Conservation (phyloP, 371 early-diverging fungal genomes). For the Saksenaea oblongispora region DNA sequence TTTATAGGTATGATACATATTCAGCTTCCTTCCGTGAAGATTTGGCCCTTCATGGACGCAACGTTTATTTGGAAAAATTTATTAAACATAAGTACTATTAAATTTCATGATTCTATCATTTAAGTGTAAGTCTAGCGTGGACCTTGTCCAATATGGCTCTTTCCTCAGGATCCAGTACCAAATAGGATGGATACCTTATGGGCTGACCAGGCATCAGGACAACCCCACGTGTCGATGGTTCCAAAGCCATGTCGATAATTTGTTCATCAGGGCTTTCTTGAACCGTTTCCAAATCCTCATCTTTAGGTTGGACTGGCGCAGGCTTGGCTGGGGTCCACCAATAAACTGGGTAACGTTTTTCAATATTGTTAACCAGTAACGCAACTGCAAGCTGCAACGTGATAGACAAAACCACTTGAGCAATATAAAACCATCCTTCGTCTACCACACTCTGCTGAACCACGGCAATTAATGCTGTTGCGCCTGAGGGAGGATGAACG, state of each 20-base stretch:
- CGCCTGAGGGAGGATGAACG: conserved; percentile 76
- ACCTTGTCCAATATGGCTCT: not conserved
- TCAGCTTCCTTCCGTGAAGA: no score
- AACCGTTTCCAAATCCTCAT: not conserved
- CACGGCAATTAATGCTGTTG: conserved; percentile 70
- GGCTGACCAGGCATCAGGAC: not conserved
- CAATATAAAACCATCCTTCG: conserved; percentile 65
- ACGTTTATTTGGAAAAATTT: no score
- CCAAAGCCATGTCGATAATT: not conserved
- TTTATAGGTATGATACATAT: no score
- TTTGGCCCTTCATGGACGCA: no score
- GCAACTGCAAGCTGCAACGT: conserved; percentile 61
- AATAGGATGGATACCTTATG: not conserved
- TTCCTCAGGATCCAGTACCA: not conserved
- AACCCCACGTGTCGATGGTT: no score
- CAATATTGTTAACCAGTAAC: conserved; percentile 68
- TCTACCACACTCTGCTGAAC: conserved; percentile 38
- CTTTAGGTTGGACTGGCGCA: not conserved
- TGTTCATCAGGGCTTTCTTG: not conserved
- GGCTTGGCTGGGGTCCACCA: conserved; percentile 55
- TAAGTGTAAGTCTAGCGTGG: not conserved
- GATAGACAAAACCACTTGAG: conserved; percentile 54
- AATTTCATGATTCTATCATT: no score
- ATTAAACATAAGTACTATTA: no score
- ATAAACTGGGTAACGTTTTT: conserved; percentile 65